A percentile compares a stretch with the other conserved stretches of the same genome.
Evolutionary conservation across 108 stramenopile genomes (phyloP).

Genomic region (Nannochloropsis gaditana): DNA sequence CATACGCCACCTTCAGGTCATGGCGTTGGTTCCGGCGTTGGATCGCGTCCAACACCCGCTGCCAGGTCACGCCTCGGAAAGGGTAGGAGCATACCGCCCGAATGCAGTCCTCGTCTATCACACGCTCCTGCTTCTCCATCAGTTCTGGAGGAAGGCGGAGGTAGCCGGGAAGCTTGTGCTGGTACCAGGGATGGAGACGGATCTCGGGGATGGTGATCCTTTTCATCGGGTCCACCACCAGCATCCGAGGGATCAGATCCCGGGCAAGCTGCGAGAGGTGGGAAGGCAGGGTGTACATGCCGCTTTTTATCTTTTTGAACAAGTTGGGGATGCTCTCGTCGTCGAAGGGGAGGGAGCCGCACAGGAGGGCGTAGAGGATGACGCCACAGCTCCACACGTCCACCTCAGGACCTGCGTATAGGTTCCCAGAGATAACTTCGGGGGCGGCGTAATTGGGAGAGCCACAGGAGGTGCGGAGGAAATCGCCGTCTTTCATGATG

Average conservation of each 20-base stretch:
- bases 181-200: slow-evolving; percentile 93
- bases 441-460: slow-evolving; percentile 99
- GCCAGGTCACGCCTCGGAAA: slow-evolving; percentile 45
- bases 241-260: slow-evolving; percentile 94
- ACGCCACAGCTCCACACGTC: slow-evolving; percentile 99
- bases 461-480: slow-evolving; percentile 81
- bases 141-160: slow-evolving; percentile 79
- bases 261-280: slow-evolving; percentile 86
- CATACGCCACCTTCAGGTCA: slow-evolving; percentile 82
- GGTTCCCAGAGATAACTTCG: slow-evolving; percentile 93
- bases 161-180: slow-evolving; percentile 92
- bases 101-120: slow-evolving; percentile 31
- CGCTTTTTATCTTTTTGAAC: slow-evolving; percentile 98
- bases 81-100: slow-evolving; percentile 35
- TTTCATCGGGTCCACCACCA: slow-evolving; percentile 99
- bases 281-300: slow-evolving; percentile 91
- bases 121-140: slow-evolving; percentile 85
- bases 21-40: slow-evolving; percentile 28
- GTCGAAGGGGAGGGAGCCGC: slow-evolving; percentile 96
- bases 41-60: slow-evolving; percentile 42
- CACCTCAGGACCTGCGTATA: slow-evolving; percentile 97
- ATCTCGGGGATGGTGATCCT: slow-evolving; percentile 95
- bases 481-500: slow-evolving; percentile 95
- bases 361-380: slow-evolving; percentile 96
- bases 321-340: slow-evolving; percentile 97